Conservation (phyloP, 495 filamentous ascomycete genomes). For the Aspergillus taichungensis region DNA sequence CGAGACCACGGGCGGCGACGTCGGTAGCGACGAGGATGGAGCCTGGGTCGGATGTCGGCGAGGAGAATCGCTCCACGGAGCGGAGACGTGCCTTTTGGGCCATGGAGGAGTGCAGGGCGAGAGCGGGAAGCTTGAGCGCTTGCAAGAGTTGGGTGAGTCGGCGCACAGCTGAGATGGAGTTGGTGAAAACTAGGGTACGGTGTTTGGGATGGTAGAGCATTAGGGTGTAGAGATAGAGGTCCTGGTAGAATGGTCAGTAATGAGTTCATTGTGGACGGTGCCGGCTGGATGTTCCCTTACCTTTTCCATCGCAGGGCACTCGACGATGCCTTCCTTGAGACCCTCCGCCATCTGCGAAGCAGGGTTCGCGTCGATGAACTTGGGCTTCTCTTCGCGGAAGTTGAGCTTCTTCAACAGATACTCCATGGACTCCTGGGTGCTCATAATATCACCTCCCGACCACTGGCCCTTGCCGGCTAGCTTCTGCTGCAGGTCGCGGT, state of each 20-base stretch:
- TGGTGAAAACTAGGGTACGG: slow-evolving; percentile 82
- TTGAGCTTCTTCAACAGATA: slow-evolving; percentile 86
- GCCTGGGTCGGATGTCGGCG: slow-evolving; percentile 42
- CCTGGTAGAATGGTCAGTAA: slow-evolving; percentile 35
- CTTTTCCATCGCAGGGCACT: slow-evolving; percentile 90
- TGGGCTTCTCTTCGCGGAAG: slow-evolving; percentile 73
- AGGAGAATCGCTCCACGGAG: slow-evolving; percentile 83
- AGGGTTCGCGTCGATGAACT: slow-evolving; percentile 88
- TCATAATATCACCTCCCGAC: slow-evolving; percentile 48
- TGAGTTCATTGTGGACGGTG: neutral
- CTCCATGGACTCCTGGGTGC: slow-evolving; percentile 74
- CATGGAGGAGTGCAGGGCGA: slow-evolving; percentile 87
- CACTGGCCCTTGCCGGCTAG: slow-evolving; percentile 63
- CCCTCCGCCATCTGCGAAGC: slow-evolving; percentile 74
- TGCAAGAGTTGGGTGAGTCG: slow-evolving; percentile 80
- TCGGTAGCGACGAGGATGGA: slow-evolving; percentile 88
- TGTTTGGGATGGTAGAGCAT: slow-evolving; percentile 73
- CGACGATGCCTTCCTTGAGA: slow-evolving; percentile 82
- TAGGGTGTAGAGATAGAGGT: slow-evolving; percentile 86
- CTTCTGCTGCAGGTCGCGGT: slow-evolving; percentile 82
- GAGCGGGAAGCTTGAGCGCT: slow-evolving; percentile 66
- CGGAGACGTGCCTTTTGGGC: slow-evolving; percentile 91
- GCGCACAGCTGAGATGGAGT: slow-evolving; percentile 88
- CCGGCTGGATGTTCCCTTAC: slow-evolving; percentile 23
- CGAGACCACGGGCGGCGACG: slow-evolving; percentile 91